These are phyloP conservation scores for Achaetomiella virescens DNA, from an alignment of 495 filamentous ascomycete species.

Conservation along the genomic window DNA sequence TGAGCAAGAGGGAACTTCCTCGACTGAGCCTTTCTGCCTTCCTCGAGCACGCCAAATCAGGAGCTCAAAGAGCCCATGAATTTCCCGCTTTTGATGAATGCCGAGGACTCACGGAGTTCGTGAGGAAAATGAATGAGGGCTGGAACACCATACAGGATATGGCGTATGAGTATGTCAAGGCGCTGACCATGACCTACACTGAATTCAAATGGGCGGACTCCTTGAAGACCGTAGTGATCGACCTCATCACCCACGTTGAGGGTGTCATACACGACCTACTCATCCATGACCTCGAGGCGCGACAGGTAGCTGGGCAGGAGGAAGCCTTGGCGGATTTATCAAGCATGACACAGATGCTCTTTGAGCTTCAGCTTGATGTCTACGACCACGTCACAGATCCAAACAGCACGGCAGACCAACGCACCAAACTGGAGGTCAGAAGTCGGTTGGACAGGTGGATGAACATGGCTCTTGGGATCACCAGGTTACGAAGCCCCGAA, in stretches of 20 bases:
- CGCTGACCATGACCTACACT: slow-evolving; percentile 56
- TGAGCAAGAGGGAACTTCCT: slow-evolving; percentile 38
- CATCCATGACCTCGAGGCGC: slow-evolving; percentile 36
- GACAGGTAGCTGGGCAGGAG: slow-evolving; percentile 16
- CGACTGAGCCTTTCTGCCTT: slow-evolving; percentile 59
- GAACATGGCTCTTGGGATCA: slow-evolving; percentile 57
- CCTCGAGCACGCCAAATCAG: slow-evolving; percentile 68
- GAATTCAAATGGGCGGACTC: slow-evolving; percentile 61
- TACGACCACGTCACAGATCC: slow-evolving; percentile 72
- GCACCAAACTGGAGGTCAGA: slow-evolving; percentile 53
- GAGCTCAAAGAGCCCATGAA: slow-evolving; percentile 45
- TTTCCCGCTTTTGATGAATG: slow-evolving; percentile 50
- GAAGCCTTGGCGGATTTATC: slow-evolving; percentile 28
- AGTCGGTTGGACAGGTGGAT: slow-evolving; percentile 73
- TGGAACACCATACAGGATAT: slow-evolving; percentile 59
- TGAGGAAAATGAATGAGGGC: slow-evolving; percentile 44
- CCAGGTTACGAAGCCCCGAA: slow-evolving; percentile 36
- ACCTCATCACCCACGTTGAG: slow-evolving; percentile 61
- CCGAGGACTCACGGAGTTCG: slow-evolving; percentile 52
- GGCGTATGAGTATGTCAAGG: slow-evolving; percentile 58
- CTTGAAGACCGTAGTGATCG: slow-evolving; percentile 64
- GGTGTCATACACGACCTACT: slow-evolving; percentile 58
- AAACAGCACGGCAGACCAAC: slow-evolving; percentile 58
- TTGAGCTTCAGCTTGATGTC: slow-evolving; percentile 84
- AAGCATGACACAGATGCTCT: slow-evolving; percentile 68